Percentiles rank a stretch among this genome's conserved stretches.
phyloP scores from a whole-genome alignment of 2,329 filamentous ascomycete genomes.

The Didymella keratinophila region DNA sequence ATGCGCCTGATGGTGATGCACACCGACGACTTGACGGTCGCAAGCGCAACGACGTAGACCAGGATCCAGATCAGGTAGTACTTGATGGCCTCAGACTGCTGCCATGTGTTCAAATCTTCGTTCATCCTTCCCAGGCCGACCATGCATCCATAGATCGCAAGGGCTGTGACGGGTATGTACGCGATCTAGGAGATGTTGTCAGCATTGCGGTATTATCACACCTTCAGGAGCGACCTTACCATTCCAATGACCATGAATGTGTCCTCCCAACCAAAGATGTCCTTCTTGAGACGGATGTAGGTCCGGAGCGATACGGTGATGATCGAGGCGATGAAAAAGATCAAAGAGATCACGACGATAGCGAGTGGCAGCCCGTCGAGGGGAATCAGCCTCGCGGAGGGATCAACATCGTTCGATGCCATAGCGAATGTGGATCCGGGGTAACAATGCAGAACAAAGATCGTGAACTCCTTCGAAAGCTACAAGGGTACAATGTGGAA shows the following conservation, averaged over 20 bases:
- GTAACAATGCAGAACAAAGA: not conserved
- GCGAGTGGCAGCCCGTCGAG: slow-evolving; percentile 30
- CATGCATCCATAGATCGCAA: slow-evolving; percentile 28
- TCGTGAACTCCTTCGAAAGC: not conserved
- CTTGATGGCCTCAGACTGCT: slow-evolving; percentile 29
- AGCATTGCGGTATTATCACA: not conserved
- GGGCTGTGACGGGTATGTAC: slow-evolving; percentile 23
- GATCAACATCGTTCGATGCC: slow-evolving; percentile 21
- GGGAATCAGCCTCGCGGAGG: slow-evolving; percentile 20
- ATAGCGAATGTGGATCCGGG: slow-evolving; percentile 10
- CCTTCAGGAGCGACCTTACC: slow-evolving; percentile 13
- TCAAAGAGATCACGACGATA: slow-evolving; percentile 25
- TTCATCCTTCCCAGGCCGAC: slow-evolving; percentile 32
- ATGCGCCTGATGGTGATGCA: slow-evolving; percentile 37
- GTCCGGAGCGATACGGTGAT: slow-evolving; percentile 29
- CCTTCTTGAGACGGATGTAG: slow-evolving; percentile 27
- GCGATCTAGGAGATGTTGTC: slow-evolving; percentile 17
- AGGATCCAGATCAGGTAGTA: slow-evolving; percentile 39
- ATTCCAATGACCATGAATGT: slow-evolving; percentile 27
- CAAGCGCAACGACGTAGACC: slow-evolving; percentile 34
- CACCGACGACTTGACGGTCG: slow-evolving; percentile 34
- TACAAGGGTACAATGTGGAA: not conserved
- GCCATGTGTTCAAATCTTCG: slow-evolving; percentile 30
- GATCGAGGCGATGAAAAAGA: slow-evolving; percentile 27
- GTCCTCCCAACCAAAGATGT: slow-evolving; percentile 30